Evolutionary conservation across 2,329 filamentous ascomycete genomes (phyloP).

Genomic region (Cladophialophora yegresii): DNA sequence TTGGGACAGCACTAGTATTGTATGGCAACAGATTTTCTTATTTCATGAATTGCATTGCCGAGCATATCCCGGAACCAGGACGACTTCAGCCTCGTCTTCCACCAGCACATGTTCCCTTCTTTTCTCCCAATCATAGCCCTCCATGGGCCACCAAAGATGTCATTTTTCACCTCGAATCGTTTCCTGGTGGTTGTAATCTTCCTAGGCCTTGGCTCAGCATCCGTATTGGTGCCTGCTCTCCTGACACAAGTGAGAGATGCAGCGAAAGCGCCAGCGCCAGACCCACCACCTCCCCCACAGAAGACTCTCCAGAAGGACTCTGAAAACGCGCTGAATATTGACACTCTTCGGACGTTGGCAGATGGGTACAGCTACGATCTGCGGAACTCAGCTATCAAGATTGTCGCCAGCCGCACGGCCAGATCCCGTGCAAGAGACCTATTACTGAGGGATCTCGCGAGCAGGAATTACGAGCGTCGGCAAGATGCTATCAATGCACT

Average conservation of each 20-base stretch:
- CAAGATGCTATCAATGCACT: slow-evolving; percentile 48
- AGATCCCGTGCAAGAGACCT: slow-evolving; percentile 45
- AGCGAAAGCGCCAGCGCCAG: slow-evolving; percentile 23
- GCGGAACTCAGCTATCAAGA: slow-evolving; percentile 60
- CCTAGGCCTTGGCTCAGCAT: slow-evolving; percentile 23
- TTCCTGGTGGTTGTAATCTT: slow-evolving; percentile 18
- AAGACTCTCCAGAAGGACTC: slow-evolving; percentile 32
- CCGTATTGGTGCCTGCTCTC: slow-evolving; percentile 19
- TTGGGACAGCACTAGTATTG: neutral
- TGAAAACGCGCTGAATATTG: slow-evolving; percentile 41
- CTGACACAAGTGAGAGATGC: slow-evolving; percentile 27
- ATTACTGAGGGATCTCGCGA: slow-evolving; percentile 47
- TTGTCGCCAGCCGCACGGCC: slow-evolving; percentile 50
- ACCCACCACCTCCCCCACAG: slow-evolving; percentile 18
- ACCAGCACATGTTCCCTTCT: neutral
- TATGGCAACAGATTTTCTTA: neutral
- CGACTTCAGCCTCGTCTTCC: slow-evolving; percentile 19
- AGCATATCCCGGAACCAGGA: neutral
- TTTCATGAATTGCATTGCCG: neutral
- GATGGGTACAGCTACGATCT: slow-evolving; percentile 72
- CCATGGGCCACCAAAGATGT: slow-evolving; percentile 19
- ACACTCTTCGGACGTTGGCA: slow-evolving; percentile 68
- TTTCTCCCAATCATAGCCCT: neutral
- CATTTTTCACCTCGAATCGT: slow-evolving; percentile 26
- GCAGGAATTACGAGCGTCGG: slow-evolving; percentile 43